Percentiles rank a stretch among this genome's conserved stretches.
These are phyloP conservation scores for Colletotrichum euphorbiae DNA, from an alignment of 2,329 filamentous ascomycete species.

Conservation along the genomic window DNA sequence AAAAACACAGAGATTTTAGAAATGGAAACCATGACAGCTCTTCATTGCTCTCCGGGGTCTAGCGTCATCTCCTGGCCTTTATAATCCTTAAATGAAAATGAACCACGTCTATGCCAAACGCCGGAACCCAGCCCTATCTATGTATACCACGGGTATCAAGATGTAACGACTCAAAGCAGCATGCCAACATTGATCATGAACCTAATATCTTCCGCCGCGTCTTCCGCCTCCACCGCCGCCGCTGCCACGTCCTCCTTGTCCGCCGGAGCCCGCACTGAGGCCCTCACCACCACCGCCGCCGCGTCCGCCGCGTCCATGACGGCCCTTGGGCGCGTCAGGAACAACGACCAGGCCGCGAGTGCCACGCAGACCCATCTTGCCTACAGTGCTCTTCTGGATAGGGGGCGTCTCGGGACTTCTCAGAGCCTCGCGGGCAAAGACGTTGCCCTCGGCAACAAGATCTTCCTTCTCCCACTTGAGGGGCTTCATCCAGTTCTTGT, in stretches of 20 bases:
- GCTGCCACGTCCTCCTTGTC: slow-evolving; percentile 22
- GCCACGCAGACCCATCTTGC: slow-evolving; percentile 70
- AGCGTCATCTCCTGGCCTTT: too few relatives aligned
- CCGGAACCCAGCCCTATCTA: slow-evolving; percentile 3
- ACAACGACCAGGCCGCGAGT: slow-evolving; percentile 60
- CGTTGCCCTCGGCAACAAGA: slow-evolving; percentile 64
- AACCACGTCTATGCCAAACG: slow-evolving; percentile 7
- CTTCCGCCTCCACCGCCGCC: slow-evolving; percentile 24
- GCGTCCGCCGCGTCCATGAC: slow-evolving; percentile 42
- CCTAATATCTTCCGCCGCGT: slow-evolving; percentile 23
- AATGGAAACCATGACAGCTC: too few relatives aligned
- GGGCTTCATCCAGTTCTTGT: slow-evolving; percentile 62
- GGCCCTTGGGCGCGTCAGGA: slow-evolving; percentile 53
- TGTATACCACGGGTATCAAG: slow-evolving; percentile 17
- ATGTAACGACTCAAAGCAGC: slow-evolving; percentile 26
- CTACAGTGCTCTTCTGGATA: slow-evolving; percentile 59
- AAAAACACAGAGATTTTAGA: too few relatives aligned
- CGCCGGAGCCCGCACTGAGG: slow-evolving; percentile 25
- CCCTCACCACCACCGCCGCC: slow-evolving; percentile 42
- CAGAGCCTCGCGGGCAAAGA: slow-evolving; percentile 60
- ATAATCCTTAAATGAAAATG: not conserved
- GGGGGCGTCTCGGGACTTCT: slow-evolving; percentile 59
- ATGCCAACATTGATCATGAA: not conserved
- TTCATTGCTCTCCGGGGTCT: too few relatives aligned
- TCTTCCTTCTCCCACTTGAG: slow-evolving; percentile 56